These are phyloP conservation scores for Trypanosoma rangeli DNA, from an alignment of 208 protist species.

Conservation along the genomic window DNA sequence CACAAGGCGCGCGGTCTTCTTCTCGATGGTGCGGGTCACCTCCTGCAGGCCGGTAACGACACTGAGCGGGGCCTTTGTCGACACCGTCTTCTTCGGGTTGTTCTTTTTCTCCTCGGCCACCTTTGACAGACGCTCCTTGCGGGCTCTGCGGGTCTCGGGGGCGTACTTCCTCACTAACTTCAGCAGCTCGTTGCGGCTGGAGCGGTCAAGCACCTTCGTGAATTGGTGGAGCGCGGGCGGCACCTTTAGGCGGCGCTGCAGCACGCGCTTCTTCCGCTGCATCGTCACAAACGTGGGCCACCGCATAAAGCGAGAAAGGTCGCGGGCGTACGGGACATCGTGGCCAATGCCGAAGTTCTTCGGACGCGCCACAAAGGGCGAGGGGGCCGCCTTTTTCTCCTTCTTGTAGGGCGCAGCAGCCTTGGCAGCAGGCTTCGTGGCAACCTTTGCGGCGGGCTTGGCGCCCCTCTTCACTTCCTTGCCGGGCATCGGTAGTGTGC, in stretches of 20 bases:
- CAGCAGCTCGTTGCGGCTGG: slow-evolving; percentile 96
- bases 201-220: slow-evolving; percentile 92
- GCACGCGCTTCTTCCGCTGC: slow-evolving; percentile 97
- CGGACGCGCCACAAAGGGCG: slow-evolving; percentile 75
- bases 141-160: slow-evolving; percentile 95
- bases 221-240: slow-evolving; percentile 89
- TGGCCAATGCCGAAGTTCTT: slow-evolving; percentile 94
- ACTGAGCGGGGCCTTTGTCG: slow-evolving; percentile 85
- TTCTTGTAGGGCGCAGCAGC: slow-evolving; percentile 83
- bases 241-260: slow-evolving; percentile 98
- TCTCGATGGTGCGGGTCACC: slow-evolving; percentile 97
- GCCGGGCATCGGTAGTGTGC: slow-evolving; percentile 55
- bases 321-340: slow-evolving; percentile 92
- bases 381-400: slow-evolving; percentile 38
- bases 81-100: slow-evolving; percentile 74
- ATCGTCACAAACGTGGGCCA: slow-evolving; percentile 99
- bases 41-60: slow-evolving; percentile 98
- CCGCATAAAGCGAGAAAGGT: slow-evolving; percentile 98
- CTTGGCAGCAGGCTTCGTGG: slow-evolving; percentile 53
- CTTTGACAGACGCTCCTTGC: slow-evolving; percentile 93
- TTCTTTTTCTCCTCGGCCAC: slow-evolving; percentile 93
- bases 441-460: slow-evolving; percentile 21
- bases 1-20: slow-evolving; percentile 99
- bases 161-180: slow-evolving; percentile 98
- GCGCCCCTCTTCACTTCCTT: slow-evolving; percentile 85